These are phyloP conservation scores for Macadamia tetraphylla DNA, from an alignment of 164 flowering plant genomes.

Conservation along the genomic window DNA sequence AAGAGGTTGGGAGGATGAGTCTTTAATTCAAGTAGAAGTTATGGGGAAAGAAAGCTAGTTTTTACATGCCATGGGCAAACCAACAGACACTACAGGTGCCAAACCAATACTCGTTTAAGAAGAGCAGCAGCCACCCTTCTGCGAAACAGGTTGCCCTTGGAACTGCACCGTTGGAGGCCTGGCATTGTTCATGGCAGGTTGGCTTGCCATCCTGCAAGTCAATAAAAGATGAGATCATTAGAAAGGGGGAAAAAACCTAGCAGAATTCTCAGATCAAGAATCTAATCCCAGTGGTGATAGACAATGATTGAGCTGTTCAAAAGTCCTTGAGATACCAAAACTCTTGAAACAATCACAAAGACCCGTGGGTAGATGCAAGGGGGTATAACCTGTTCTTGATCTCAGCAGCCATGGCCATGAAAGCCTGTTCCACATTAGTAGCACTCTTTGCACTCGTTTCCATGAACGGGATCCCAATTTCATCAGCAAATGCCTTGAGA, in stretches of 20 bases:
- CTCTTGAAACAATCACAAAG: too few species aligned
- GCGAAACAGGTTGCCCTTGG: conserved; percentile 69
- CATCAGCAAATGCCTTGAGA: conserved; percentile 50
- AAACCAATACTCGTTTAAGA: conserved; percentile 22
- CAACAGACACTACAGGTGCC: neutral
- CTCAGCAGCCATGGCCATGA: conserved; percentile 53
- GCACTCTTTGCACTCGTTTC: conserved; percentile 58
- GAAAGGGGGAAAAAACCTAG: neutral
- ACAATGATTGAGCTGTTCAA: too few species aligned
- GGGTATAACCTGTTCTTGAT: conserved; percentile 42
- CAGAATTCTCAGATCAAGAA: neutral
- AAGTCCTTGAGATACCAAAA: too few species aligned
- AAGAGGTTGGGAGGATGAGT: neutral
- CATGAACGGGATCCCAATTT: conserved; percentile 53
- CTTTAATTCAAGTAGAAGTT: conserved; percentile 8
- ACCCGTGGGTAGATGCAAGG: neutral
- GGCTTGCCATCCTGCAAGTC: conserved; percentile 65
- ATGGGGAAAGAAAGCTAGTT: conserved; percentile 13
- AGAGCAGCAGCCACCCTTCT: conserved; percentile 69
- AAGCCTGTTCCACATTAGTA: conserved; percentile 53
- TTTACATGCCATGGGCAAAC: conserved; percentile 25
- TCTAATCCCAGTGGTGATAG: too few species aligned
- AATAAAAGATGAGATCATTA: too few species aligned
- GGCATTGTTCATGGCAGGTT: conserved; percentile 55
- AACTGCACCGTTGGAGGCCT: conserved; percentile 71